Evolutionary conservation across 495 filamentous ascomycete genomes (phyloP).

Genomic region (Penicillium riverlandense): DNA sequence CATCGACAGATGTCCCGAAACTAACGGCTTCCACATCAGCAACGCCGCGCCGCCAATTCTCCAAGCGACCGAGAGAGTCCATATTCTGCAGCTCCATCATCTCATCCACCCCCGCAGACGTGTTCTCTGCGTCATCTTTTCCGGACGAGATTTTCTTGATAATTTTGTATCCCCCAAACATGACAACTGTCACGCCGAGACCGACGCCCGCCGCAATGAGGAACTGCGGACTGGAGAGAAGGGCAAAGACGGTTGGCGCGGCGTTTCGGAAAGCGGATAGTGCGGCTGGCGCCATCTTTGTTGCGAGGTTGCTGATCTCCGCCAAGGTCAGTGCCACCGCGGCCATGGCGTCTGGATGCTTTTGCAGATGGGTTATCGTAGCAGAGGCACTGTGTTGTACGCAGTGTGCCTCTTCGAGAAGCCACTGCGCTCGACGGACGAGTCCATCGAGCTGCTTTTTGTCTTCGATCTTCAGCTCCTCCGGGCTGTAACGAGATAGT

Average conservation of each 20-base stretch:
- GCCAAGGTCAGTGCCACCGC: conserved; percentile 89
- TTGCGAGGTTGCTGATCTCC: conserved; percentile 74
- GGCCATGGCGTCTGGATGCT: conserved; percentile 87
- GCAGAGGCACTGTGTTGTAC: conserved; percentile 74
- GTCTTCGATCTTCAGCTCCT: conserved; percentile 34
- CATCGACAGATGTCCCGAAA: conserved; percentile 64
- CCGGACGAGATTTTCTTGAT: conserved; percentile 67
- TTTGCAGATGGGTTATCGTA: conserved; percentile 81
- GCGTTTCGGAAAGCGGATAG: conserved; percentile 66
- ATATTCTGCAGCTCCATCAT: conserved; percentile 46
- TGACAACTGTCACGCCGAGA: conserved; percentile 83
- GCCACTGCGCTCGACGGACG: conserved; percentile 58
- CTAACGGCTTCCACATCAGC: conserved; percentile 56
- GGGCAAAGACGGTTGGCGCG: conserved; percentile 75
- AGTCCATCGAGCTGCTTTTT: conserved; percentile 53
- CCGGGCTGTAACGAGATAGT: conserved; percentile 30
- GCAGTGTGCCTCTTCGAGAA: conserved; percentile 82
- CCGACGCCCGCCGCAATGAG: conserved; percentile 85
- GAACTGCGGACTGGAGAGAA: conserved; percentile 88
- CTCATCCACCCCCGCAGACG: conserved; percentile 44
- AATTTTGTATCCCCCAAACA: conserved; percentile 94
- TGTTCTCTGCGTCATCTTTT: neutral
- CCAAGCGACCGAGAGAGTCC: conserved; percentile 57
- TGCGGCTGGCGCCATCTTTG: conserved; percentile 80
- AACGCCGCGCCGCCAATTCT: conserved; percentile 82